Evolutionary conservation across 257 asterid genomes (phyloP), one percentile per base, ranked within the genome.

Genomic region (Nicotiana paniculata): DNA sequence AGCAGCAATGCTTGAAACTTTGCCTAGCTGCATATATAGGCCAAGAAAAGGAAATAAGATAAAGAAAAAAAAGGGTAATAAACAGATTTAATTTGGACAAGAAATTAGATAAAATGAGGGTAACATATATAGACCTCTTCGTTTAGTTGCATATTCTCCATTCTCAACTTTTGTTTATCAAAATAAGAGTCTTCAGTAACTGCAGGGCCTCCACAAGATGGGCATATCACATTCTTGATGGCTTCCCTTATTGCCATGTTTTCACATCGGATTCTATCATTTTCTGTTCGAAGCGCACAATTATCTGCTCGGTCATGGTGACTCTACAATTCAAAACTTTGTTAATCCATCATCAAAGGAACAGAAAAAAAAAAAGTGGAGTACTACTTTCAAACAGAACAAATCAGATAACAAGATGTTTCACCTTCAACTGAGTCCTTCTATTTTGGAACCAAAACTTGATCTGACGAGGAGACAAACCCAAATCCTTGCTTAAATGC

Each of bases 391-490:
- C 5, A 51, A 3, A 8, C 11, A 8, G 26, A 39, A 68, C 1
- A 17, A 39, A 39, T 5, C 2, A 9, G 33, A 12, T n/a, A n/a
- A 77, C 15, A 0, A 54, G 37, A 13, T 33, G 46, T 4, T 68
- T 13, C 10, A 94, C 99, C 99, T 96, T 96, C 96, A 91, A 91
- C 67, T 96, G 99, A 62, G 99, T 96, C 86, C 99, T 90, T 4
- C 98, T 85, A 69, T 96, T 96, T 84, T 96, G 99, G 87, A 96
- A 96, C 99, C 99, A 96, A 81, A 96, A 96, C 84, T 96, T 96
- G 87, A 96, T 93, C 86, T 96, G 99, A 9, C 98, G 87, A 26
- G 99, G 98, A 86, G 93, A 94, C 85, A 94, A 89, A 12, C 91
- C 90, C 81, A 94, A 85, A 86, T 96, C 99, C 74, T 94, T 90